Evolutionary conservation across 805 yeast species (phyloP), one percentile per base, ranked within the genome.

Genomic region (Metschnikowia aberdeeniae): DNA sequence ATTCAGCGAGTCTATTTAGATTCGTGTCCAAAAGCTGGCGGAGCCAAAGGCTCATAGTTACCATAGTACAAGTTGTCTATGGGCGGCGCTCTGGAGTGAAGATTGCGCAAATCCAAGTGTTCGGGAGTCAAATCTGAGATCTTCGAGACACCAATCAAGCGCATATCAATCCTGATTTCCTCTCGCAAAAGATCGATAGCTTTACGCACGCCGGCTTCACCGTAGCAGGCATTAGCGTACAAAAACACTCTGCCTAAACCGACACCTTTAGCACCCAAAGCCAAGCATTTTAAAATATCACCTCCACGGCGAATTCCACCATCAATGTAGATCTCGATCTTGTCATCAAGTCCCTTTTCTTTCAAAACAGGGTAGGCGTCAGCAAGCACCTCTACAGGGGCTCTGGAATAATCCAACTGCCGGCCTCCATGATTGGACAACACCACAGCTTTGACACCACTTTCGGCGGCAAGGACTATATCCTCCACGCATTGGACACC

Each of bases 391-490:
- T 82, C 86, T 30, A 89, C 72, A 1, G 90, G 85, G 0, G 95
- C 80, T n/a, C 86, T 76, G 1, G 95, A 73, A 57, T 79, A 86
- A 64, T 89, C 97, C 45, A 89, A 68, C 64, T 88, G 96, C 50
- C 96, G 73, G 34, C 96, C 96, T 49, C 96, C 96, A 65, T 88
- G 96, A 60, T 88, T 89, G 2, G 95, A 86, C 41, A 88, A 95
- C 42, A 83, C 73, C 29, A 81, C 78, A 5, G 87, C 89, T 32
- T 75, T 73, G 37, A 80, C 73, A 0, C 84, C 84, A 42, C 73
- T 64, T 42, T 76, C 75, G 3, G 77, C 75, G 4, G 89, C 87
- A 37, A 66, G 57, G 6, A 80, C 63, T 1, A 81, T 77, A 59
- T 84, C 90, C 51, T 82, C 88, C 12, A 77, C 78, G 6, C 82